Evolutionary conservation across 495 filamentous ascomycete species (phyloP).

Genomic region (Aspergillus biplanus): DNA sequence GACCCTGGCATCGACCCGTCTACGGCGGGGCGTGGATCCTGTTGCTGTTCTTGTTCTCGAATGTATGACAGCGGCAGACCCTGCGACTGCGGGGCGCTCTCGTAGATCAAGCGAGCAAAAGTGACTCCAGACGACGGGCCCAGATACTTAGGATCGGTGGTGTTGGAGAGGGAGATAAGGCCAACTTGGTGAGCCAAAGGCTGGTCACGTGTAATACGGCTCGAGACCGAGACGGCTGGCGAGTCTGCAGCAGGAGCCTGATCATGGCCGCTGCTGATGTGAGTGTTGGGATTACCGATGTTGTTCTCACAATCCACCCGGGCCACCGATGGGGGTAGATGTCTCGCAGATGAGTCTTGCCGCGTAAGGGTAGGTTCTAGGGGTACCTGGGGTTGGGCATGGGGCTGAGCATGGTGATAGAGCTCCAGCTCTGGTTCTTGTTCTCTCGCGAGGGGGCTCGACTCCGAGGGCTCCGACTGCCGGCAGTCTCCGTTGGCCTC

Average conservation of each 20-base stretch:
- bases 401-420: background rate
- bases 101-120: conserved; percentile 1
- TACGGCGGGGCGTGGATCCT: background rate
- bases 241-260: background rate
- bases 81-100: background rate
- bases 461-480: background rate
- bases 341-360: background rate
- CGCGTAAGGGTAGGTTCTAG: background rate
- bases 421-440: background rate
- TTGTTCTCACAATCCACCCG: background rate
- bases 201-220: background rate
- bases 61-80: background rate
- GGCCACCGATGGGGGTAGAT: background rate
- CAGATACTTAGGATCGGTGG: conserved; percentile 6
- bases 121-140: conserved; percentile 2
- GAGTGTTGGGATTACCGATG: background rate
- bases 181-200: background rate
- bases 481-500: background rate
- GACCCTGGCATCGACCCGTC: background rate
- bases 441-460: background rate
- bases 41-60: background rate
- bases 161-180: conserved; percentile 3
- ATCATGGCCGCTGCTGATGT: background rate
- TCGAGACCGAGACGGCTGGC: background rate
- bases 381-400: background rate